phyloP scores from a whole-genome alignment of 768 basidiomycete species.

The Cantharellus anzutake region DNA sequence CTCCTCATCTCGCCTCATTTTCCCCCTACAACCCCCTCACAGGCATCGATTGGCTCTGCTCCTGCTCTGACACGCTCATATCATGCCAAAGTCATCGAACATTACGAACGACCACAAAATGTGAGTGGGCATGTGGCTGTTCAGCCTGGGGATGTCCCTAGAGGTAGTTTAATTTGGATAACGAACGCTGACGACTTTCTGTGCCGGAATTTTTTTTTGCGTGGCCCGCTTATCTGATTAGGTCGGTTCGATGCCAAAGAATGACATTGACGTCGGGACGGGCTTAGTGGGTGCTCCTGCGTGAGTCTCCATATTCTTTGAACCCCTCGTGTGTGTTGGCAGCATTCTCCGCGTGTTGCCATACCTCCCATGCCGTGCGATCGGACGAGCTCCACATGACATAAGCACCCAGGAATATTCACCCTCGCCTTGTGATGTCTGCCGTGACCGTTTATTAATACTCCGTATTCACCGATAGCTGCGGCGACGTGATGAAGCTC shows the following conservation, averaged over 20 bases:
- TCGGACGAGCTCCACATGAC: neutral
- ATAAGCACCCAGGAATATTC: neutral
- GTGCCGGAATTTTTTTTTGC: conserved; percentile 10
- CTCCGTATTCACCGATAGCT: conserved; percentile 20
- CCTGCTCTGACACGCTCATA: conserved; percentile 35
- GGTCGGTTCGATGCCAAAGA: conserved; percentile 94
- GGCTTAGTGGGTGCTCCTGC: conserved; percentile 96
- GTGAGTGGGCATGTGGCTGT: too few species aligned
- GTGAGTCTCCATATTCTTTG: too few species aligned
- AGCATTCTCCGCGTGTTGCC: neutral
- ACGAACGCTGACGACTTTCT: neutral
- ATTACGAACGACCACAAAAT: conserved; percentile 95
- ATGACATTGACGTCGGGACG: conserved; percentile 81
- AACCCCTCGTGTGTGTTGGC: too few species aligned
- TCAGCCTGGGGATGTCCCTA: too few species aligned
- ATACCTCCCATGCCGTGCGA: neutral
- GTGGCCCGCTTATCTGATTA: conserved; percentile 34
- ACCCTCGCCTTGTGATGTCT: too few species aligned
- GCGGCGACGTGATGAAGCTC: conserved; percentile 98
- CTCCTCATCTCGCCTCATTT: too few species aligned
- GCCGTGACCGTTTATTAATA: neutral
- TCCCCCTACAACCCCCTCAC: too few species aligned
- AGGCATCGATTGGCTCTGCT: too few species aligned
- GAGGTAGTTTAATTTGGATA: too few species aligned
- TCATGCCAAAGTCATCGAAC: conserved; percentile 92